Percentiles rank a stretch among this genome's conserved stretches.
These are phyloP conservation scores for Pezicula radicicola DNA, from an alignment of 2,329 filamentous ascomycete species.

Conservation along the genomic window DNA sequence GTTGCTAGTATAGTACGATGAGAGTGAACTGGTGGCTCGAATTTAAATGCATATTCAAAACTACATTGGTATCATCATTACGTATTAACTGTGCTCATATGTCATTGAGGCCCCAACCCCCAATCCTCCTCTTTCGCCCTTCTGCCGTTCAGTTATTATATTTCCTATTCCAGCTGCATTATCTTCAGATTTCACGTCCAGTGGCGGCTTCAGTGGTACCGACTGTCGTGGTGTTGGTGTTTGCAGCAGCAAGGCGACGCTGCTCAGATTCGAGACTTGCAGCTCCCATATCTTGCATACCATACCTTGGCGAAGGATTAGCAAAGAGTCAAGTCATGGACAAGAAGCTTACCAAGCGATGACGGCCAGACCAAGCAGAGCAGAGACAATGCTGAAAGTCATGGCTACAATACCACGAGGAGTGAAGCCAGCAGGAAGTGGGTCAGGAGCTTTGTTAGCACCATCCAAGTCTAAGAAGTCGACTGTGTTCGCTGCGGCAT, in stretches of 20 bases:
- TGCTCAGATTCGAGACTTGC: constrained; percentile 19
- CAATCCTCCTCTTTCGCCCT: too few relatives aligned
- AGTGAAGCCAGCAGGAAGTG: constrained; percentile 26
- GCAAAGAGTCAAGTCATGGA: background rate
- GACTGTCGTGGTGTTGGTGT: background rate
- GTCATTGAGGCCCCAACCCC: too few relatives aligned
- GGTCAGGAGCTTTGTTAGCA: constrained; percentile 26
- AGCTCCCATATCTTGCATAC: constrained; percentile 27
- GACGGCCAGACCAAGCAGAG: constrained; percentile 22
- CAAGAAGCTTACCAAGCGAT: constrained; percentile 22
- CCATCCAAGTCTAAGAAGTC: constrained; percentile 62
- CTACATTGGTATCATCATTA: too few relatives aligned
- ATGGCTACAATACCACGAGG: constrained; percentile 27
- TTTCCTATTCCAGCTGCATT: background rate
- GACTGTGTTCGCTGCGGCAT: constrained; percentile 69
- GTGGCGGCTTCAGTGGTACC: background rate
- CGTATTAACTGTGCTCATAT: too few relatives aligned
- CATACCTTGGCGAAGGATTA: constrained; percentile 19
- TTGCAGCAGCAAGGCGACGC: constrained; percentile 12
- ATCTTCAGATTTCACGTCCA: background rate
- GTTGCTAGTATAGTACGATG: too few relatives aligned
- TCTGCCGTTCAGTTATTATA: too few relatives aligned
- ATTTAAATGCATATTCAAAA: too few relatives aligned
- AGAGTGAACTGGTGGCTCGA: too few relatives aligned
- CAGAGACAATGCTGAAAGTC: constrained; percentile 24